Conservation (phyloP, 129 eudicot genomes). For the Centaurea solstitialis region DNA sequence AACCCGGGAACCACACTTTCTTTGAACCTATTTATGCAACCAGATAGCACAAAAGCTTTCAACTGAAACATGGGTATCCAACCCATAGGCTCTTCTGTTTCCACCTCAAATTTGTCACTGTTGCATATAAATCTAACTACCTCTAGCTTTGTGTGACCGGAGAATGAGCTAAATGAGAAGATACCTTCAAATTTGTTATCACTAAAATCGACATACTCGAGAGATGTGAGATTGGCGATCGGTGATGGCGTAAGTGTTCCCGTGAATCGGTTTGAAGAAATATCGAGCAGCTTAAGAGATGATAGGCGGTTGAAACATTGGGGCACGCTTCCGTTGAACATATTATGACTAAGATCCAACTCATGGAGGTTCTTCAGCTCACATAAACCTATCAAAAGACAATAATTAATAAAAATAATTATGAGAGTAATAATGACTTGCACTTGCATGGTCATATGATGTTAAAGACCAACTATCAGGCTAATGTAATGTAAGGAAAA, state of each 20-base stretch:
- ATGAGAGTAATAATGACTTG: background rate
- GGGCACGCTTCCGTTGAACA: too few relatives aligned
- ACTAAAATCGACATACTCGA: constrained; percentile 30
- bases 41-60: constrained; percentile 7
- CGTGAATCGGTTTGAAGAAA: too few relatives aligned
- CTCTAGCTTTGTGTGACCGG: constrained; percentile 29
- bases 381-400: constrained; percentile 21
- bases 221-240: background rate
- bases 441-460: too few relatives aligned
- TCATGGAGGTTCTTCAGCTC: background rate
- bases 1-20: constrained; percentile 20
- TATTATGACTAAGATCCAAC: too few relatives aligned
- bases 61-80: constrained; percentile 33
- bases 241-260: constrained; percentile 10
- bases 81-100: too few relatives aligned
- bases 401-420: too few relatives aligned
- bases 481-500: too few relatives aligned
- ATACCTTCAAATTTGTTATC: constrained; percentile 27
- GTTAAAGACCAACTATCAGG: background rate
- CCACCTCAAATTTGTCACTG: constrained; percentile 7
- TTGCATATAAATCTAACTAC: background rate
- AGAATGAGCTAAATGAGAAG: constrained; percentile 21
- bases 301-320: too few relatives aligned
- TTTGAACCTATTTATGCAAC: constrained; percentile 13
- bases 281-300: too few relatives aligned